Evolutionary conservation across 768 basidiomycete genomes (phyloP).

Genomic region (Lentinula sp.): DNA sequence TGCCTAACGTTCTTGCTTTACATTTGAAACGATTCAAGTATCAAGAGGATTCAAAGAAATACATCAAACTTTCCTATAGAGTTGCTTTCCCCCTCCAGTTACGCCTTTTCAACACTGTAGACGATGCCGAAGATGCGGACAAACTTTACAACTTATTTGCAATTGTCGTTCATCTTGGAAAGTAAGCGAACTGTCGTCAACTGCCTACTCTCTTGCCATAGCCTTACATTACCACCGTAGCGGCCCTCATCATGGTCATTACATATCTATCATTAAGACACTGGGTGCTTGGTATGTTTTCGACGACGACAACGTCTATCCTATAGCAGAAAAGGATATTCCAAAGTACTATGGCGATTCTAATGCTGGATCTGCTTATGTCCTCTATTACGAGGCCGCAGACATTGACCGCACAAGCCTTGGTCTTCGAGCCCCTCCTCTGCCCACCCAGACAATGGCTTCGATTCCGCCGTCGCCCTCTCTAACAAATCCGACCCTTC

Average conservation of each 20-base stretch:
- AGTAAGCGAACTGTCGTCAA: constrained; percentile 49
- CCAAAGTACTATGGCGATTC: constrained; percentile 93
- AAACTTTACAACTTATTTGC: constrained; percentile 91
- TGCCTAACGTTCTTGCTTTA: constrained; percentile 91
- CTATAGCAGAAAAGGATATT: constrained; percentile 86
- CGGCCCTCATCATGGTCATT: constrained; percentile 98
- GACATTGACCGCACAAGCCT: constrained; percentile 75
- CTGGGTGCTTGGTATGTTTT: constrained; percentile 82
- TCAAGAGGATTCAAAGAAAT: constrained; percentile 84
- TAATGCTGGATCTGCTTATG: constrained; percentile 85
- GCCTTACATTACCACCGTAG: constrained; percentile 33
- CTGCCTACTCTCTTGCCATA: constrained; percentile 7
- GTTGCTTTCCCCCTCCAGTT: constrained; percentile 96
- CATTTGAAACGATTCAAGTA: constrained; percentile 99
- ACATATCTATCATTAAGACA: constrained; percentile 90
- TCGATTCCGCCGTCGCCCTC: constrained; percentile 1
- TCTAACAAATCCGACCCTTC: constrained; percentile 13
- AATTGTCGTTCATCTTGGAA: constrained; percentile 98
- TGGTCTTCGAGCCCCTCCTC: constrained; percentile 45
- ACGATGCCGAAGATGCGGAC: constrained; percentile 88
- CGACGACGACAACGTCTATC: constrained; percentile 90
- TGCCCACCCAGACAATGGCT: constrained; percentile 15
- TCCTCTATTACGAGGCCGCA: constrained; percentile 93
- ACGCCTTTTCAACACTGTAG: constrained; percentile 94
- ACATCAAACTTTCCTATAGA: constrained; percentile 94